Base-by-base conservation (phyloP, 768 basidiomycete species). In the Gloeophyllum trabeum region DNA sequence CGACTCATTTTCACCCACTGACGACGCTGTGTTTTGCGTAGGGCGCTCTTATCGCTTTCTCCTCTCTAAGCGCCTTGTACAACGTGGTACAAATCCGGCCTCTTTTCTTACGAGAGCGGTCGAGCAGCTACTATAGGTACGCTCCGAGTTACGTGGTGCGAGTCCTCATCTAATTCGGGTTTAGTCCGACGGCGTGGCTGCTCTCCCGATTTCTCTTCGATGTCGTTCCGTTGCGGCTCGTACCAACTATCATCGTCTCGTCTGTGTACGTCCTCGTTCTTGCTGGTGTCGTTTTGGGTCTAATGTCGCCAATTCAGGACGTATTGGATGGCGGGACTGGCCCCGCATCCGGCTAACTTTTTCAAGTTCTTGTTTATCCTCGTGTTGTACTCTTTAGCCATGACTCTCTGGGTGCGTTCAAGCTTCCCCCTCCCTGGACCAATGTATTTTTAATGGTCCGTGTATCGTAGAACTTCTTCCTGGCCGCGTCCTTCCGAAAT, bases 281-380 rank as follows among this genome's bases (percentile, higher is more conserved):
- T 10, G 23, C 37, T 25, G 3, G 25, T 35, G 26, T 6, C 2
- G 24, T 19, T 22, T 42, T 13, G 39, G 23, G 6, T 32, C 2
- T 24, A 13, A 24, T 35, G 14, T 34, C 14, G 14, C 18, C 23
- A 10, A n/a, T 39, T 6, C 45, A 85, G 82, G 41, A 81, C 81
- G n/a, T 91, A 90, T 51, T 90, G 88, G 87, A 92, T 97, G 93
- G 89, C 90, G 2, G 92, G 93, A 10, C 73, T 97, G 3, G 73
- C 86, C 2, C 69, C 69, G 3, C 73, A 84, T 34, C 79, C 90
- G 2, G 73, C 79, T 0, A 70, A 83, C 55, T 97, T 83, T 70
- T 98, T 96, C 81, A 98, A 96, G 54, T 98, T 87, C 63, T 66
- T 96, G 18, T 75, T 97, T 54, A 84, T 96, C 46, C 69, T 97